Percentiles rank a stretch among this genome's conserved stretches.
Conservation (phyloP, 2,329 filamentous ascomycete species). For the Lasiodiplodia sp. region DNA sequence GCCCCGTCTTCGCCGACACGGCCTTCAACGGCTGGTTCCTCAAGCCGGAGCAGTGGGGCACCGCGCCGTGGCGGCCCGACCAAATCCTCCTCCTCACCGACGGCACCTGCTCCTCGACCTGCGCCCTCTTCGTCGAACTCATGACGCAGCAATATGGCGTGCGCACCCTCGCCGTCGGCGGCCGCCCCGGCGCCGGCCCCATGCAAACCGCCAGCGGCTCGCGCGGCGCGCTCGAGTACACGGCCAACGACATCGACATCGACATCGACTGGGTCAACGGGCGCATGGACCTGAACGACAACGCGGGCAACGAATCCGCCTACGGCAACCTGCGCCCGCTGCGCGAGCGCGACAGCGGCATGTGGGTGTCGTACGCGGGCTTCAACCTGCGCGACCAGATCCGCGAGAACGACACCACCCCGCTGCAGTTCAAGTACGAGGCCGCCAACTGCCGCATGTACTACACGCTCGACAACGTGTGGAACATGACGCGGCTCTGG, state of each 20-base stretch:
- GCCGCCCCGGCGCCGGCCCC: constrained; percentile 58
- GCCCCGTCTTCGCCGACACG: constrained; percentile 22
- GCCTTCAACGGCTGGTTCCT: constrained; percentile 11
- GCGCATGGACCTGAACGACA: constrained; percentile 31
- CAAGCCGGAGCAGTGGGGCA: not conserved
- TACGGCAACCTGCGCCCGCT: not conserved
- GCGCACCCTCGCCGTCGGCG: constrained; percentile 63
- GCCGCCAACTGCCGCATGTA: constrained; percentile 51
- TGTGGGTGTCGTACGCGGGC: constrained; percentile 35
- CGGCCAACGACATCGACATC: constrained; percentile 45
- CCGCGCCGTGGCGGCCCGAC: constrained; percentile 44
- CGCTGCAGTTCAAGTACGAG: constrained; percentile 49
- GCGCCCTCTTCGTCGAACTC: constrained; percentile 61
- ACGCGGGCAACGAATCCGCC: not conserved
- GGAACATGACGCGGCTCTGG: constrained; percentile 49
- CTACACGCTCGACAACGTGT: constrained; percentile 46
- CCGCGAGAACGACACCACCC: constrained; percentile 39
- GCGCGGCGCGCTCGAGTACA: constrained; percentile 57
- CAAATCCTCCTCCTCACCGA: constrained; percentile 55
- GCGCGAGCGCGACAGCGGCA: constrained; percentile 15
- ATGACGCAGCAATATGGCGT: constrained; percentile 59
- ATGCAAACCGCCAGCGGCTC: constrained; percentile 69
- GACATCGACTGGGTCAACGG: constrained; percentile 33
- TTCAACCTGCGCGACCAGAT: constrained; percentile 51
- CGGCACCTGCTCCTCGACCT: constrained; percentile 64